Conservation (phyloP, 2,329 filamentous ascomycete genomes). For the Fusarium musae region DNA sequence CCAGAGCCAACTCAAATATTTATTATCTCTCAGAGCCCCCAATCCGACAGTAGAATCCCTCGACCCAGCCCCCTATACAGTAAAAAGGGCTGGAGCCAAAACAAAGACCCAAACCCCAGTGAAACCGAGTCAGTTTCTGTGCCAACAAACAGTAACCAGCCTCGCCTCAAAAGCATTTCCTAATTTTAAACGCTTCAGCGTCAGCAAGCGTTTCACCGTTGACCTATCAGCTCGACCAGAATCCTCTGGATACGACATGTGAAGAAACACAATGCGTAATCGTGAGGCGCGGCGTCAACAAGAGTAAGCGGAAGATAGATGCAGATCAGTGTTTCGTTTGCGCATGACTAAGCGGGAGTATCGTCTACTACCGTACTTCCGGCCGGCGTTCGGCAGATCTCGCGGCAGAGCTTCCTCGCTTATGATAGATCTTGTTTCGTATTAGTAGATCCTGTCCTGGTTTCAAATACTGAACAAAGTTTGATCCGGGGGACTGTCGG, state of each 20-base stretch:
- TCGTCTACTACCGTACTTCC: not conserved
- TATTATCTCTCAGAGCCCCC: not conserved
- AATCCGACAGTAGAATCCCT: rapidly evolving
- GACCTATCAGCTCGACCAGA: not conserved
- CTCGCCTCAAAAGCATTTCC: not conserved
- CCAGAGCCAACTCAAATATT: not conserved
- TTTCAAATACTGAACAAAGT: not conserved
- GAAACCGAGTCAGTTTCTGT: not conserved
- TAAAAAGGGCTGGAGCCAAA: not conserved
- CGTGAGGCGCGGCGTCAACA: not conserved
- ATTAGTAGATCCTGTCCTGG: not conserved
- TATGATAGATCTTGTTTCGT: not conserved
- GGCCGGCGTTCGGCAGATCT: not conserved
- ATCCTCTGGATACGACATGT: not conserved
- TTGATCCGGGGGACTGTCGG: rapidly evolving
- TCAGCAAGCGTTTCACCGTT: not conserved
- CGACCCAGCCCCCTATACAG: not conserved
- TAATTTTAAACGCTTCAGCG: not conserved
- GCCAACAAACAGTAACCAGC: not conserved
- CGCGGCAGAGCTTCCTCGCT: not conserved
- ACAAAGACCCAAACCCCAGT: not conserved
- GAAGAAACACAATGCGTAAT: not conserved
- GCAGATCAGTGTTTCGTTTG: not conserved
- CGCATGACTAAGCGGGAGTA: not conserved
- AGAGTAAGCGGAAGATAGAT: not conserved